Evolutionary conservation across 2,329 filamentous ascomycete species (phyloP).

Genomic region (Alternaria consortialis): DNA sequence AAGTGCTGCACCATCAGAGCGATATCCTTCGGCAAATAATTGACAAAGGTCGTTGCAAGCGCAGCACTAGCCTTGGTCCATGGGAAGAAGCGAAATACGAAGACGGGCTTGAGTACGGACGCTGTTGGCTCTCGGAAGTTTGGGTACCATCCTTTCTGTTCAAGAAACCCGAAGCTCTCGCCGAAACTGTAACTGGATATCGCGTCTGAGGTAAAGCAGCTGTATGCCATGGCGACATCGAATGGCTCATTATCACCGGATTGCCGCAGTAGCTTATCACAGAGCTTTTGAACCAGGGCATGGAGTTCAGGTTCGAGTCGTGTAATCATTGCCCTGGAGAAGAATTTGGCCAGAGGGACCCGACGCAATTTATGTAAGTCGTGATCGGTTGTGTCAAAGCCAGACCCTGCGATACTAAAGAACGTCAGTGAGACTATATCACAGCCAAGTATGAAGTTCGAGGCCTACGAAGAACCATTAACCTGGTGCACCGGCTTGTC

Average conservation of each 20-base stretch:
- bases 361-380: slow-evolving; percentile 46
- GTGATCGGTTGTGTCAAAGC: slow-evolving; percentile 37
- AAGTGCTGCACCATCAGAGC: slow-evolving; percentile 34
- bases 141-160: slow-evolving; percentile 37
- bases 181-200: slow-evolving; percentile 38
- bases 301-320: slow-evolving; percentile 36
- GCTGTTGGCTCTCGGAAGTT: slow-evolving; percentile 36
- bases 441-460: background rate
- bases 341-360: slow-evolving; percentile 47
- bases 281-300: slow-evolving; percentile 31
- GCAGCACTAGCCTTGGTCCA: slow-evolving; percentile 31
- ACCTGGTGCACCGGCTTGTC: slow-evolving; percentile 39
- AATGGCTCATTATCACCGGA: slow-evolving; percentile 26
- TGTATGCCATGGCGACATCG: slow-evolving; percentile 40
- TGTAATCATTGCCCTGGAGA: slow-evolving; percentile 42
- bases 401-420: slow-evolving; percentile 29
- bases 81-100: slow-evolving; percentile 39
- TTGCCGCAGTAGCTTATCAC: slow-evolving; percentile 34
- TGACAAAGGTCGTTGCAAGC: slow-evolving; percentile 26
- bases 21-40: slow-evolving; percentile 32
- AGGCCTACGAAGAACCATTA: slow-evolving; percentile 37
- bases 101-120: slow-evolving; percentile 29
- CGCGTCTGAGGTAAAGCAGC: slow-evolving; percentile 37
- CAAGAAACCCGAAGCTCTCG: slow-evolving; percentile 33
- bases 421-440: background rate